Percentiles rank a stretch among this genome's conserved stretches.
Evolutionary conservation across 1,284 basidiomycete species (phyloP).

Genomic region (Lentinula novae-zelandiae): DNA sequence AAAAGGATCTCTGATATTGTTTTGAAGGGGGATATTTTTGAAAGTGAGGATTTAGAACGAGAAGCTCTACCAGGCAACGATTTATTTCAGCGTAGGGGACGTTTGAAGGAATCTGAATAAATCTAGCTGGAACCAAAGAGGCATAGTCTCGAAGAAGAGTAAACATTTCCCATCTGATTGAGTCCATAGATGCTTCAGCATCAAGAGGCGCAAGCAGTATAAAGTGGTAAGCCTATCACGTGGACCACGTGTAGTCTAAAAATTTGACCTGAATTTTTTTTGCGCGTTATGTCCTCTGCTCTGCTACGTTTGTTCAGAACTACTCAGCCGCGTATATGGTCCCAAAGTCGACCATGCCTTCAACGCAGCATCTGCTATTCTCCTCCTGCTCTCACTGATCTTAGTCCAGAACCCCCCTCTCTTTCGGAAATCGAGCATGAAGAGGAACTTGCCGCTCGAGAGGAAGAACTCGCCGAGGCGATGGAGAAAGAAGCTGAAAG

Average conservation of each 20-base stretch:
- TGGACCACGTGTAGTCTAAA: conserved; percentile 23
- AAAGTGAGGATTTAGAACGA: conserved; percentile 53
- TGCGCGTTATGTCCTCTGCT: conserved; percentile 28
- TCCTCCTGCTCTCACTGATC: conserved; percentile 18
- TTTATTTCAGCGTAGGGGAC: conserved; percentile 38
- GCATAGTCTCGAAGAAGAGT: conserved; percentile 49
- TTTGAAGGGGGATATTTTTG: conserved; percentile 53
- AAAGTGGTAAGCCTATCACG: background rate
- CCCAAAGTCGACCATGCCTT: conserved; percentile 21
- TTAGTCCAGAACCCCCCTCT: conserved; percentile 23
- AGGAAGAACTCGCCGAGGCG: conserved; percentile 15
- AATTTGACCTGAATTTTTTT: conserved; percentile 19
- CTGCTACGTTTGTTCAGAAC: conserved; percentile 25
- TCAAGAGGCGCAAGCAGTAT: too few relatives aligned
- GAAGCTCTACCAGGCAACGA: conserved; percentile 45
- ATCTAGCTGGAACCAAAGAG: conserved; percentile 43
- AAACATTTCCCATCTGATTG: conserved; percentile 29
- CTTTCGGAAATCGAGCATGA: conserved; percentile 19
- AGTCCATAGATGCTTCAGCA: too few relatives aligned
- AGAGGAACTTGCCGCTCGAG: conserved; percentile 16
- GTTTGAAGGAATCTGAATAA: conserved; percentile 34
- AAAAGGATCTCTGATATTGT: conserved; percentile 60
- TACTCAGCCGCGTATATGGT: conserved; percentile 21
- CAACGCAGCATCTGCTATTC: conserved; percentile 27
- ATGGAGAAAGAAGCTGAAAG: conserved; percentile 15